phyloP scores from a whole-genome alignment of 139 green algal genomes.

The Volvox africanus region DNA sequence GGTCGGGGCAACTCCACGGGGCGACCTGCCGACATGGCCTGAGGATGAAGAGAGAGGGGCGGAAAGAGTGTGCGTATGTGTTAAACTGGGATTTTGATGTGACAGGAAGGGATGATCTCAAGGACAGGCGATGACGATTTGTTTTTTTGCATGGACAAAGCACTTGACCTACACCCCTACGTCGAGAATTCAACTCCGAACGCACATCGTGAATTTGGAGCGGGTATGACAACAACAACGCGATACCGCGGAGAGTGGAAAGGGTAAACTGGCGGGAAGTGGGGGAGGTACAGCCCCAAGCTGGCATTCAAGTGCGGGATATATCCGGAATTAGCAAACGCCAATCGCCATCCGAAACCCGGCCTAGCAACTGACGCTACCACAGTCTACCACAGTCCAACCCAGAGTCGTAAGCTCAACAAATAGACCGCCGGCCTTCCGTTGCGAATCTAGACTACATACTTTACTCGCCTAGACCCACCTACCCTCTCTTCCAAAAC shows the following conservation, averaged over 20 bases:
- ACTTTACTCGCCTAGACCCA: not conserved
- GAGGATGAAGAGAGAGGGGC: too few species aligned
- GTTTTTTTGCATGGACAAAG: not conserved
- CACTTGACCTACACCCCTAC: not conserved
- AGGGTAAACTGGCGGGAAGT: too few species aligned
- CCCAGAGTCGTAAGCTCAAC: not conserved
- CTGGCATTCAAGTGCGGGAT: not conserved
- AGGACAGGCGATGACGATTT: too few species aligned
- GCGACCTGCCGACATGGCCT: not conserved
- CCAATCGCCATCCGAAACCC: not conserved
- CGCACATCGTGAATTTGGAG: too few species aligned
- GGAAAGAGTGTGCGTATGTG: not conserved
- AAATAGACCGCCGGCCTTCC: not conserved
- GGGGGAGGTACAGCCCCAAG: not conserved
- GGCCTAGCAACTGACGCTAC: not conserved
- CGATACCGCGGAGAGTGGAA: too few species aligned
- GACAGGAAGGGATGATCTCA: not conserved
- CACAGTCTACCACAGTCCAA: too few species aligned
- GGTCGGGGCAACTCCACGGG: constrained; percentile 60
- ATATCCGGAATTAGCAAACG: not conserved
- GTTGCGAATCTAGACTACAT: not conserved
- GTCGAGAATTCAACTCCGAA: too few species aligned
- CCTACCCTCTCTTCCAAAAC: not conserved
- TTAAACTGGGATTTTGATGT: too few species aligned
- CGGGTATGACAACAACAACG: too few species aligned